Evolutionary conservation across 176 grass and related monocot species (phyloP), one percentile per base, ranked within the genome.

Genomic region (Poa pratensis): DNA sequence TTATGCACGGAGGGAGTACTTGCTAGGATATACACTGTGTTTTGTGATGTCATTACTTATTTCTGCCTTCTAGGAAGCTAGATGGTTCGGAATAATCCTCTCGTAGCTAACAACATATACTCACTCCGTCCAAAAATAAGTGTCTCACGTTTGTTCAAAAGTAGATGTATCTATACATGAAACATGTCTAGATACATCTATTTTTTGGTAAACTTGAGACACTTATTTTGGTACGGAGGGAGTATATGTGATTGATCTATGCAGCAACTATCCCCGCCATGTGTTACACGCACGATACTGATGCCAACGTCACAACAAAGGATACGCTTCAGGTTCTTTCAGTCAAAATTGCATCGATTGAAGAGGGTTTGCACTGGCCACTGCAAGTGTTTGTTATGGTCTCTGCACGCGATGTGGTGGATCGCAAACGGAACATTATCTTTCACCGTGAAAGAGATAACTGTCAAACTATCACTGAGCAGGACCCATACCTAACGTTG

Each of bases 201-300:
- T n/a, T n/a, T n/a, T n/a, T n/a, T n/a, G n/a, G n/a, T n/a, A n/a
- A n/a, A n/a, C n/a, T n/a, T n/a, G n/a, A n/a, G n/a, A n/a, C n/a
- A n/a, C n/a, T n/a, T n/a, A n/a, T n/a, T n/a, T n/a, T n/a, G n/a
- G n/a, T n/a, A n/a, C n/a, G n/a, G n/a, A n/a, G n/a, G n/a, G n/a
- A n/a, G 12, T 27, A 14, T 62, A 62, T 26, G 23, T 62, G 22
- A 62, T 26, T 64, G 26, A 63, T 28, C 60, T 28, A 64, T 65
- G 62, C 62, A 65, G 62, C 62, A 17, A 65, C 27, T 32, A 65
- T 65, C 62, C 62, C 62, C 14, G 62, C 62, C 62, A 65, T 65
- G 62, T 2, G 62, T 65, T 65, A 65, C 62, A 65, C 62, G 13
- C 62, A 65, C 55, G 9, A 12, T 2, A 23, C 20, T 0, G 9